Conservation (phyloP, 352 stramenopile species). For the Pythium inflatum region DNA sequence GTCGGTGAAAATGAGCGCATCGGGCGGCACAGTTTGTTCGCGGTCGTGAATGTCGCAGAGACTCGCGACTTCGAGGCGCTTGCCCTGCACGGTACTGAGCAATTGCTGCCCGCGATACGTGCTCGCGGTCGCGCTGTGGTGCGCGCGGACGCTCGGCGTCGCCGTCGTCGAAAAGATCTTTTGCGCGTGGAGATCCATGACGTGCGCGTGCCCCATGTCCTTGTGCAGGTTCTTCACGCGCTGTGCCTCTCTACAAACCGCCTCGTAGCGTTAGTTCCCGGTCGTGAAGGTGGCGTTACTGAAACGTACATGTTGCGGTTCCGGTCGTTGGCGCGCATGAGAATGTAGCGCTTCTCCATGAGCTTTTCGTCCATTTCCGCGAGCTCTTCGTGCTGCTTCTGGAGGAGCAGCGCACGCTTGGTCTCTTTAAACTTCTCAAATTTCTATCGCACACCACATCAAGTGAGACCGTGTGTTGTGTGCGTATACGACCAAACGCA, state of each 20-base stretch:
- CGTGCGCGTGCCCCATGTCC: conserved; percentile 69
- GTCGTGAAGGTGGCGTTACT: no score
- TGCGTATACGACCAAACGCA: conserved; percentile 7
- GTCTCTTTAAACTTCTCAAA: conserved; percentile 68
- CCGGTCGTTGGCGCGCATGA: conserved; percentile 60
- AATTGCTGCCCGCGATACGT: conserved; percentile 75
- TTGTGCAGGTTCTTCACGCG: conserved; percentile 67
- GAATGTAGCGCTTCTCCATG: conserved; percentile 71
- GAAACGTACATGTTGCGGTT: conserved; percentile 67
- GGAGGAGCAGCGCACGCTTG: conserved; percentile 48
- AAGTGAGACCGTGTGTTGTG: neutral
- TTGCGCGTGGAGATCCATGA: conserved; percentile 63
- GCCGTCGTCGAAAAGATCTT: conserved; percentile 66
- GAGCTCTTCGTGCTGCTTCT: conserved; percentile 64
- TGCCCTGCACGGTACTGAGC: conserved; percentile 69
- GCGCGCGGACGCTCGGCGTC: conserved; percentile 42
- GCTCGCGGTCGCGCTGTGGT: conserved; percentile 52
- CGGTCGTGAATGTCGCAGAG: conserved; percentile 72
- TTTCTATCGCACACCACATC: conserved; percentile 23
- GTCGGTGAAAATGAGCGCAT: conserved; percentile 43
- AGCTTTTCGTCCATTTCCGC: conserved; percentile 68
- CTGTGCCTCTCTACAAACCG: conserved; percentile 60
- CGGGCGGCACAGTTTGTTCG: conserved; percentile 45
- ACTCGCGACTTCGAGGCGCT: conserved; percentile 71
- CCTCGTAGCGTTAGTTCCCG: no score